Conservation (phyloP, 441 rosid genomes). For the Cnidoscolus chayamansa region DNA sequence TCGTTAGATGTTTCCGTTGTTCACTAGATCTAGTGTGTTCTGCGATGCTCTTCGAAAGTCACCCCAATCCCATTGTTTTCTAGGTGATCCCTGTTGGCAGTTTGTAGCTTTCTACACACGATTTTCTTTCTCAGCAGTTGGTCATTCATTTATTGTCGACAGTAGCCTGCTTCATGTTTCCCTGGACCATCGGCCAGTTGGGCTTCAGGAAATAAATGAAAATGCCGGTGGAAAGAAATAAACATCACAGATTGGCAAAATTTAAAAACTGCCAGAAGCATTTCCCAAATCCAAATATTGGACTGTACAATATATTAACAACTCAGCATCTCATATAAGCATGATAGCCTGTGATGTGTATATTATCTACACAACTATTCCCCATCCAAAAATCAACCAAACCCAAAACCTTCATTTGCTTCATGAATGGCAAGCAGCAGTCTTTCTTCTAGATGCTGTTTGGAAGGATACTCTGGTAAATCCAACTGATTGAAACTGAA, state of each 20-base stretch:
- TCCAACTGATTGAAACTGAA: constrained; percentile 96
- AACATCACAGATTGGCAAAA: constrained; percentile 33
- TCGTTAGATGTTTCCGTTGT: too few species aligned
- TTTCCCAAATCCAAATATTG: constrained; percentile 36
- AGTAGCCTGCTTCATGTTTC: too few species aligned
- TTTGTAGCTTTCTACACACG: too few species aligned
- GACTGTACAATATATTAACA: constrained; percentile 54
- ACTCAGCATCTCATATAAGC: constrained; percentile 25
- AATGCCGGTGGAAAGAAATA: neutral
- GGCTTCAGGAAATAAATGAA: too few species aligned
- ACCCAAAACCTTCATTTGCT: constrained; percentile 91
- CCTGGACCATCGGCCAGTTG: too few species aligned
- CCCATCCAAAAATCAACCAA: constrained; percentile 41
- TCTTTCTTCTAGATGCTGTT: constrained; percentile 83
- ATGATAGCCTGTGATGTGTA: constrained; percentile 18
- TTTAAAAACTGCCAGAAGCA: constrained; percentile 43
- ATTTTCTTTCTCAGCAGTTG: too few species aligned
- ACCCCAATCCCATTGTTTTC: too few species aligned
- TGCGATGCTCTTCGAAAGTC: too few species aligned
- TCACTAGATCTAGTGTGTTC: too few species aligned
- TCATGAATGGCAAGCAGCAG: constrained; percentile 92
- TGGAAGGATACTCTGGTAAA: constrained; percentile 92
- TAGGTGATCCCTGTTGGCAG: too few species aligned
- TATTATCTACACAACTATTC: constrained; percentile 37
- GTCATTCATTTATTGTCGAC: too few species aligned